Base-by-base conservation (phyloP, 2,329 filamentous ascomycete species). In the Sclerotinia sclerotiorum region DNA sequence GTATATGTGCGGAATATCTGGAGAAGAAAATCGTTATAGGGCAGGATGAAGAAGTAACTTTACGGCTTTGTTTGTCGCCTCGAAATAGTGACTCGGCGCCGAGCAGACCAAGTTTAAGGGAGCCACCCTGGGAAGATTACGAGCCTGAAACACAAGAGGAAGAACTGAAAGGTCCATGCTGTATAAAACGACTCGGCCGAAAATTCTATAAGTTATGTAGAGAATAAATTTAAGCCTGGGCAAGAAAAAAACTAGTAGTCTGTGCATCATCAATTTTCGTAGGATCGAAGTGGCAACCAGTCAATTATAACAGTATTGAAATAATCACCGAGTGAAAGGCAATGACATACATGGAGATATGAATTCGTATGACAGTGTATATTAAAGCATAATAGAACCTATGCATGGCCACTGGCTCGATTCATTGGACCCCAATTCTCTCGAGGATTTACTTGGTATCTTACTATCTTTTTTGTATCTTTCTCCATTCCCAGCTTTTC, bases 381-480 rank as follows among this genome's bases (percentile, higher is more conserved):
- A 61, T 39, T 51, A 19, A 11, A 19, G 49, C 13, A 65, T 55
- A 56, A 7, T 10, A 17, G 42, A 35, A 54, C 32, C n/a, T 63
- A 68, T 51, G 35, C 65, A 35, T 63, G 51, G 32, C 74, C 76
- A 58, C 73, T 77, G 5, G 77, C 77, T 8, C 75, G 70, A 67
- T 74, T 76, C 77, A 78, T 78, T 11, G 95, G 95, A 0, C 95
- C 95, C 95, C 95, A 99, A 78, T 98, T 95, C 76, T 93, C 89
- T 69, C 90, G 84, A 57, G 95, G 95, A 77, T 98, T 98, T 70
- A 89, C 81, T 81, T 97, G 95, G 79, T 97, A 99, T 71, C 94
- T 84, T 66, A 96, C 88, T 57, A 96, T 83, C 72, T 89, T 90
- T 77, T 87, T 89, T 61, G 82, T 84, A 65, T 86, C 85, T 71